Conservation (phyloP, 345 rosid species). For the Ceriops zippeliana region DNA sequence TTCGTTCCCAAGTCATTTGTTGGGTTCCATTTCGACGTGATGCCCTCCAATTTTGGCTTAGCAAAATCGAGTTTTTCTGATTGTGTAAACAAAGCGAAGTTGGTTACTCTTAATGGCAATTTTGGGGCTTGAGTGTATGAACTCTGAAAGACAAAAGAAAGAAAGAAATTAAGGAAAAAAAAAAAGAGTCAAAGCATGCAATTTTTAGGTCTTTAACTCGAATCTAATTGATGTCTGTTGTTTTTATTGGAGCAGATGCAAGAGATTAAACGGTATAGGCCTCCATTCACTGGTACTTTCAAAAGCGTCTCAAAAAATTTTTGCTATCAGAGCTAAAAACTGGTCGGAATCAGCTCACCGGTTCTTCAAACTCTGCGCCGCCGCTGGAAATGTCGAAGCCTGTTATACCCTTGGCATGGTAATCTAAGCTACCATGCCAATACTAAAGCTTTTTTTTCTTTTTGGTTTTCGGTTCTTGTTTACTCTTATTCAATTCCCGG, state of each 20-base stretch:
- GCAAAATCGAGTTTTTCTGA: no score
- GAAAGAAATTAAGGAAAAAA: no score
- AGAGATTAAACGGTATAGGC: conserved; percentile 67
- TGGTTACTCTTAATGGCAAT: no score
- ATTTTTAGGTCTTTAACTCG: no score
- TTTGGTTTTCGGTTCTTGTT: background rate
- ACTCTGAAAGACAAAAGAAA: background rate
- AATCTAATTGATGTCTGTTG: background rate
- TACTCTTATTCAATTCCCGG: background rate
- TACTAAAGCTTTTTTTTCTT: background rate
- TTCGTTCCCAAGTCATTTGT: background rate
- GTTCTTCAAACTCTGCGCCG: conserved; percentile 71
- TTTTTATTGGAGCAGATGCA: conserved; percentile 56
- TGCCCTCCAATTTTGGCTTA: background rate
- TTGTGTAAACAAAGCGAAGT: no score
- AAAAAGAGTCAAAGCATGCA: no score
- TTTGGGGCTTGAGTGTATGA: background rate
- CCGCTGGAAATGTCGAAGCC: conserved; percentile 87
- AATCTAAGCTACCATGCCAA: background rate
- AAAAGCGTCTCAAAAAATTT: conserved; percentile 49
- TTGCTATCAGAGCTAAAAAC: conserved; percentile 56
- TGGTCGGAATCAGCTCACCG: conserved; percentile 91
- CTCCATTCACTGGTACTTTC: conserved; percentile 49
- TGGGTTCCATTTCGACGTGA: background rate
- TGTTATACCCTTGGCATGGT: conserved; percentile 98